Percentiles rank a stretch among this genome's conserved stretches.
Evolutionary conservation across 176 grass and related monocot genomes (phyloP).

Genomic region (Neostapfia colusana): DNA sequence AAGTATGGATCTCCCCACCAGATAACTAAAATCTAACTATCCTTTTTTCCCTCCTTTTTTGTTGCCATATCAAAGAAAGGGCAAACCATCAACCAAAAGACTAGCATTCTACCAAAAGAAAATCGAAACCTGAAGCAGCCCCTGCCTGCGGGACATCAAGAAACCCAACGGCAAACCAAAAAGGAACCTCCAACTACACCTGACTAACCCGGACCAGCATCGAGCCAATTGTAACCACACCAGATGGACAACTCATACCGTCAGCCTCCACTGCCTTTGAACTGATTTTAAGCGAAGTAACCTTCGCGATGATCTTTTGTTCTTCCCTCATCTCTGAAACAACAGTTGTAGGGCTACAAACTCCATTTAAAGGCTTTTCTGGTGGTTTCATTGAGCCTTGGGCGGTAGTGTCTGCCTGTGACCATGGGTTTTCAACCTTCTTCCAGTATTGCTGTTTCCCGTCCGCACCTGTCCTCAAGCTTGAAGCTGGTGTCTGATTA

Average conservation of each 20-base stretch:
- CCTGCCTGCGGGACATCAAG: not conserved
- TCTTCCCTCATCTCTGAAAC: conserved; percentile 19
- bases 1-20: conserved; percentile 23
- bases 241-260: conserved; percentile 12
- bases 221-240: conserved; percentile 69
- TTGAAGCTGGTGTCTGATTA: conserved; percentile 16
- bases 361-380: conserved; percentile 27
- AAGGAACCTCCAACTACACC: conserved; percentile 28
- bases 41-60: not conserved
- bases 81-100: conserved; percentile 1
- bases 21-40: conserved; percentile 29
- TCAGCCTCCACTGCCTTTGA: conserved; percentile 23
- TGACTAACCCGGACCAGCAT: conserved; percentile 62
- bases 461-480: conserved; percentile 28
- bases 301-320: conserved; percentile 18
- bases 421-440: conserved; percentile 45
- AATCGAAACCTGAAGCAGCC: not conserved
- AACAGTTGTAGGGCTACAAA: not conserved
- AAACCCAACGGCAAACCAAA: not conserved
- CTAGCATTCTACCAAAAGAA: conserved; percentile 8
- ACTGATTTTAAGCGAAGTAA: conserved; percentile 49
- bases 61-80: conserved; percentile 2
- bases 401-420: not conserved
- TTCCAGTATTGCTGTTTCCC: conserved; percentile 62
- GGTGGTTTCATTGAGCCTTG: conserved; percentile 10